Conservation (phyloP, 495 filamentous ascomycete genomes). For the Aspergillus hancockii region DNA sequence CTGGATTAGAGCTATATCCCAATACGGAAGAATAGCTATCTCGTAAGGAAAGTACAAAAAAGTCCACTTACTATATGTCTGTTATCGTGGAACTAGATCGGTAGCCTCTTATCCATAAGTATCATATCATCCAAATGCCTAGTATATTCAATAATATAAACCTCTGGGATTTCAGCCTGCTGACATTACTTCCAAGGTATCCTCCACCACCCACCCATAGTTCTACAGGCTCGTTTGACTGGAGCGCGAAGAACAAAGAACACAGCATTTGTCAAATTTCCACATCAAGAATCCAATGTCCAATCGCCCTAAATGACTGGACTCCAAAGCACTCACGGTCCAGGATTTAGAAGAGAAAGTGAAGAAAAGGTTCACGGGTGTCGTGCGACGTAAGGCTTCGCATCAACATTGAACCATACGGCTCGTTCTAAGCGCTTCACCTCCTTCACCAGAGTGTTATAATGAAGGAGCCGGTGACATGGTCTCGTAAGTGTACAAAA, state of each 20-base stretch:
- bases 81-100: too few species aligned
- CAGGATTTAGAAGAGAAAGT: not conserved
- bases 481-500: slow-evolving; percentile 5
- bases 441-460: slow-evolving; percentile 32
- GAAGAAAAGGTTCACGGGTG: slow-evolving; percentile 3
- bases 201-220: too few species aligned
- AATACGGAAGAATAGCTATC: too few species aligned
- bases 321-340: slow-evolving; percentile 6
- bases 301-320: not conserved
- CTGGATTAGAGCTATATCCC: too few species aligned
- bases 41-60: too few species aligned
- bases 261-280: not conserved
- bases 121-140: too few species aligned
- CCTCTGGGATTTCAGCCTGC: too few species aligned
- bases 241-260: not conserved
- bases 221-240: not conserved
- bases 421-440: not conserved
- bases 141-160: too few species aligned
- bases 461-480: slow-evolving; percentile 36
- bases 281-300: not conserved
- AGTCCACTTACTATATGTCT: too few species aligned
- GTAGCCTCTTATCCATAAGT: too few species aligned
- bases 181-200: too few species aligned
- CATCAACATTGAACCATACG: not conserved
- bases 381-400: slow-evolving; percentile 1